A percentile compares a stretch with the other conserved stretches of the same genome.
These are phyloP conservation scores for Cruciata laevipes DNA, from an alignment of 257 asterid species.

Conservation along the genomic window DNA sequence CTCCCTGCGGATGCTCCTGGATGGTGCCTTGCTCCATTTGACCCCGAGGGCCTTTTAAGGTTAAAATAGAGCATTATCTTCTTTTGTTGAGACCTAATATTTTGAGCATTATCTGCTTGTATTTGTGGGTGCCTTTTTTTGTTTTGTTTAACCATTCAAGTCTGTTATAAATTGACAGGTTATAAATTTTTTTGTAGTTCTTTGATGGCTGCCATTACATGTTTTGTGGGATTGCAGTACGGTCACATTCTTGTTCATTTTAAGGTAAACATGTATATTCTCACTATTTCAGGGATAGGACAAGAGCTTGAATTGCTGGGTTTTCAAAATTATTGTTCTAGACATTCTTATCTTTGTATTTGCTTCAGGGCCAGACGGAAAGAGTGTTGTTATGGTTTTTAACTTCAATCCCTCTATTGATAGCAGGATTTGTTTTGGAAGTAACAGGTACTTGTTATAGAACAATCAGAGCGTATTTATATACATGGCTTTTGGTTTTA, in stretches of 20 bases:
- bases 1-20: slow-evolving; percentile 68
- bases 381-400: slow-evolving; percentile 52
- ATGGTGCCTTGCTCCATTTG: slow-evolving; percentile 95
- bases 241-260: slow-evolving; percentile 80
- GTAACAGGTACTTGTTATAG: slow-evolving; percentile 36
- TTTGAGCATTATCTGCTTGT: background rate
- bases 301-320: slow-evolving; percentile 7
- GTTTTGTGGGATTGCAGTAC: slow-evolving; percentile 71
- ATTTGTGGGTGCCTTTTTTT: background rate
- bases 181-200: slow-evolving; percentile 39
- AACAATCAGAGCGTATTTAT: background rate
- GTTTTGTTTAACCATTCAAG: slow-evolving; percentile 2
- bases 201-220: slow-evolving; percentile 81
- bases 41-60: slow-evolving; percentile 94
- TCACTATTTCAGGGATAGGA: slow-evolving; percentile 11
- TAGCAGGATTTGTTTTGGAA: slow-evolving; percentile 45
- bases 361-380: slow-evolving; percentile 50
- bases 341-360: slow-evolving; percentile 12
- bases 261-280: slow-evolving; percentile 42
- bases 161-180: slow-evolving; percentile 6
- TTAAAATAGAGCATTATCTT: slow-evolving; percentile 17
- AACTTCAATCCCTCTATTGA: slow-evolving; percentile 53
- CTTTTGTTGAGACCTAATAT: slow-evolving; percentile 8
- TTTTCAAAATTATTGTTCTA: slow-evolving; percentile 7
- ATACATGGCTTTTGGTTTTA: background rate